phyloP scores from a whole-genome alignment of 805 yeast genomes.

The Candida odintsovae region DNA sequence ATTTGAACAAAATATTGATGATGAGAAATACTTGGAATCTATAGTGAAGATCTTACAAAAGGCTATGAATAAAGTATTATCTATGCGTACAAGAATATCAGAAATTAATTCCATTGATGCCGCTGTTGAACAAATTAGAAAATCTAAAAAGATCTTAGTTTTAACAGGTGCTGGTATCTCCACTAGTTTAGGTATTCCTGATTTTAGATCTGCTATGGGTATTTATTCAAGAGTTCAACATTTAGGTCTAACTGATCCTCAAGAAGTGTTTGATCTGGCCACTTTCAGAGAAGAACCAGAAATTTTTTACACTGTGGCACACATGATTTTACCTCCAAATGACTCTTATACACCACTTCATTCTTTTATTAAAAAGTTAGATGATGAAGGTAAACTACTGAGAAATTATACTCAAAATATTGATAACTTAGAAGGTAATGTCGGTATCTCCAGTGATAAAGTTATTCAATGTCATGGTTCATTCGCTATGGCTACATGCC shows the following conservation, averaged over 20 bases:
- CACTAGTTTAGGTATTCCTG: constrained; percentile 87
- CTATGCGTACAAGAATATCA: constrained; percentile 49
- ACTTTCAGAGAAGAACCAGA: constrained; percentile 72
- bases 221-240: constrained; percentile 64
- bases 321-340: constrained; percentile 74
- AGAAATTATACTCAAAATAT: constrained; percentile 90
- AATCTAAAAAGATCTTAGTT: constrained; percentile 59
- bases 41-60: constrained; percentile 49
- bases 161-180: constrained; percentile 93
- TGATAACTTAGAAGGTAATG: constrained; percentile 79
- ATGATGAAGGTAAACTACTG: constrained; percentile 69
- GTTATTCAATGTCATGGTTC: constrained; percentile 91
- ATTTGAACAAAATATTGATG: constrained; percentile 30
- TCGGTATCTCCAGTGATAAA: constrained; percentile 62
- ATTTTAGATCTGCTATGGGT: constrained; percentile 86
- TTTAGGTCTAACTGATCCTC: constrained; percentile 79
- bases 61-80: constrained; percentile 59
- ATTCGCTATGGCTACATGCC: constrained; percentile 81
- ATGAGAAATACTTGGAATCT: constrained; percentile 39
- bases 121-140: constrained; percentile 45
- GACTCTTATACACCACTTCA: constrained; percentile 69
- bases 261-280: constrained; percentile 75
- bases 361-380: constrained; percentile 65
- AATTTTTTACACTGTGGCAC: constrained; percentile 82
- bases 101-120: constrained; percentile 54